Evolutionary conservation across 805 yeast genomes (phyloP).

Genomic region (Wickerhamomyces canadensis): DNA sequence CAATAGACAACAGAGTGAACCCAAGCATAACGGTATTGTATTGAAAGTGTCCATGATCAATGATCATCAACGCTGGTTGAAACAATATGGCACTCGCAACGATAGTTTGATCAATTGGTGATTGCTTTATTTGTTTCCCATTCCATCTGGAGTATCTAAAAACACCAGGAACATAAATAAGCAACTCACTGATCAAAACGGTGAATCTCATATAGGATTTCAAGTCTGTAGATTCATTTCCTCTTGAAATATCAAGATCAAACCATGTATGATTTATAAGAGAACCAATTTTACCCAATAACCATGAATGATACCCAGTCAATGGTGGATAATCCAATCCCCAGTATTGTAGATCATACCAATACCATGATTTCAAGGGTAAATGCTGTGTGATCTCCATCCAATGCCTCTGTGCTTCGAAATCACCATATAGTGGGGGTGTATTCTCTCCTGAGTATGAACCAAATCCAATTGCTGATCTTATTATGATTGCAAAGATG

Average conservation of each 20-base stretch:
- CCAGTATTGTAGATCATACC: slow-evolving; percentile 87
- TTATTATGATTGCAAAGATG: slow-evolving; percentile 64
- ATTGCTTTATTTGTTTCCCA: slow-evolving; percentile 51
- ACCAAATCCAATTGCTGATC: slow-evolving; percentile 87
- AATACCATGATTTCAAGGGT: slow-evolving; percentile 80
- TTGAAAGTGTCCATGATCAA: slow-evolving; percentile 98
- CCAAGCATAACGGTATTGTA: slow-evolving; percentile 95
- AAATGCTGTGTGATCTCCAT: slow-evolving; percentile 80
- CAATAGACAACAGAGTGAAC: slow-evolving; percentile 61
- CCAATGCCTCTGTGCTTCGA: slow-evolving; percentile 99
- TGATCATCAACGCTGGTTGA: slow-evolving; percentile 76
- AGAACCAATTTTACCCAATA: slow-evolving; percentile 69
- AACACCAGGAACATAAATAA: slow-evolving; percentile 76
- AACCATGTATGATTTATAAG: slow-evolving; percentile 71
- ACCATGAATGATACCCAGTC: slow-evolving; percentile 88
- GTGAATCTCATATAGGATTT: slow-evolving; percentile 84
- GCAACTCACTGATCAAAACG: slow-evolving; percentile 67
- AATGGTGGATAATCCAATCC: slow-evolving; percentile 96
- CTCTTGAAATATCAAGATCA: slow-evolving; percentile 65
- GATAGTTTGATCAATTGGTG: slow-evolving; percentile 70
- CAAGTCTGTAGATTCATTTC: slow-evolving; percentile 58
- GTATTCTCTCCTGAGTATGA: slow-evolving; percentile 68
- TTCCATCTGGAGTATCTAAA: slow-evolving; percentile 64
- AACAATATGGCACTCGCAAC: slow-evolving; percentile 74
- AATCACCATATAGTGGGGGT: slow-evolving; percentile 89